Percentiles rank a stretch among this genome's conserved stretches.
Conservation (phyloP, 345 rosid species). For the Toxicodendron radicans region DNA sequence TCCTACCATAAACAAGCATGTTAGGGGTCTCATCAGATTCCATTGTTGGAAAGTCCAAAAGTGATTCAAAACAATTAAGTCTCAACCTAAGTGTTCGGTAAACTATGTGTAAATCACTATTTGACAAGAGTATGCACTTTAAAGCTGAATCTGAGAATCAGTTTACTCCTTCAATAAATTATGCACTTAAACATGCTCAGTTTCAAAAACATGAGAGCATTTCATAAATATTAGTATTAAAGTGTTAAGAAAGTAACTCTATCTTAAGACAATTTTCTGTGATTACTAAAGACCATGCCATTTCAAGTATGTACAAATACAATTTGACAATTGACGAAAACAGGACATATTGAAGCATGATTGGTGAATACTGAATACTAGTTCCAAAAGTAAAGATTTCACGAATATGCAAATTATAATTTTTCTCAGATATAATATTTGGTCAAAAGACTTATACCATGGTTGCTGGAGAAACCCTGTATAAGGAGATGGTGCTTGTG, state of each 20-base stretch:
- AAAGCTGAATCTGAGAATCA: not conserved
- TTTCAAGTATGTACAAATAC: not conserved
- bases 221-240: not conserved
- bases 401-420: not conserved
- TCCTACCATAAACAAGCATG: no score
- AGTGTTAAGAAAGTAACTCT: not conserved
- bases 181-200: not conserved
- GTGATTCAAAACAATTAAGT: not conserved
- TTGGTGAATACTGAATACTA: not conserved
- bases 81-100: not conserved
- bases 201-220: not conserved
- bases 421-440: not conserved
- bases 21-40: no score
- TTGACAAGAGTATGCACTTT: not conserved
- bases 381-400: not conserved
- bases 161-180: not conserved
- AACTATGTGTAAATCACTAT: not conserved
- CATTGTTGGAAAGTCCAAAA: not conserved
- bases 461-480: conserved; percentile 96
- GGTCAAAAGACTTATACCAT: conserved; percentile 45
- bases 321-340: not conserved
- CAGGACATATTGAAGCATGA: conserved; percentile 6
- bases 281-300: not conserved
- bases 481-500: conserved; percentile 90
- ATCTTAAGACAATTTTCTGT: not conserved